Base-by-base conservation (phyloP, 306 rosid genomes). In the Dryas drummondii region DNA sequence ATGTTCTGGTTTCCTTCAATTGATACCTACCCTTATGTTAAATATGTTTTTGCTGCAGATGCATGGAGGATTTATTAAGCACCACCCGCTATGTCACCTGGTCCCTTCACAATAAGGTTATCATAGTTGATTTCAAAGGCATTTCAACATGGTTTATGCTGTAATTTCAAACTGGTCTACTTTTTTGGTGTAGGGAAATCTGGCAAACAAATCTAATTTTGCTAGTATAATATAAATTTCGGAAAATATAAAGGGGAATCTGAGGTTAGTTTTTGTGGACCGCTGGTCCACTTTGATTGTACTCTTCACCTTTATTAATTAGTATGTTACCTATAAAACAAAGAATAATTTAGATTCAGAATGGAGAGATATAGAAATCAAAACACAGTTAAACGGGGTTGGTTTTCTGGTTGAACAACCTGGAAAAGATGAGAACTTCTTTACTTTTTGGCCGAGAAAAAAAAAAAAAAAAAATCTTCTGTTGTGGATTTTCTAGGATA, bases 31-130 rank as follows among this genome's bases (percentile, higher is more conserved):
- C 66, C 72, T 63, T n/a, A 22, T n/a, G 48, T 13, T 45, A 44
- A 54, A 52, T 82, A 73, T 57, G 72, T 66, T 65, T 48, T 73
- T 75, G 82, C 75, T 82, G 75, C 82, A 94, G 98, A 80, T 91
- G 97, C 74, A 88, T 91, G 97, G 98, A 94, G 85, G 98, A 94
- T 84, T 86, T 94, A 84, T 85, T 90, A 80, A 94, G 98, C 97
- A 90, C 98, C 72, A 94, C 98, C 58, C 87, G 97, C 41, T 94
- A 94, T 53, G 97, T 94, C 70, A 84, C 97, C 57, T 94, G 98
- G 98, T 94, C 98, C 70, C 97, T 94, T 67, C 98, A 94, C 83
- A 94, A 94, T 75, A 94, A 94, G 98, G 98, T 91, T 58, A 27
- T 62, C 22, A 81, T 79, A 54, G 61, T 76, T 87, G 78, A 66